Conservation (phyloP, 169 alveolate genomes). For the Neospora caninum region DNA sequence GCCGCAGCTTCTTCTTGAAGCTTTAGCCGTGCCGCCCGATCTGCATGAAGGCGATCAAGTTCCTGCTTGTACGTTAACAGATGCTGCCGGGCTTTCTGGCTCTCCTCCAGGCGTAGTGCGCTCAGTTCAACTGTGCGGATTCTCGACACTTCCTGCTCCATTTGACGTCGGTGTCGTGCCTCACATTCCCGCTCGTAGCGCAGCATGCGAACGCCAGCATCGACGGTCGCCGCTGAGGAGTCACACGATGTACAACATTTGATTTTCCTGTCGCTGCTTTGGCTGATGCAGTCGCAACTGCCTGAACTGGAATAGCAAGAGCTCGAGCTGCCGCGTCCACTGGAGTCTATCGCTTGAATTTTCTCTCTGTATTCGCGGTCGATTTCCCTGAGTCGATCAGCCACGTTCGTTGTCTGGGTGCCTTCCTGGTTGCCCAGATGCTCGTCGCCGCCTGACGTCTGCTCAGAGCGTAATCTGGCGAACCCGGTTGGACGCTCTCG, state of each 20-base stretch:
- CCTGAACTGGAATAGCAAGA: neutral
- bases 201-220: neutral
- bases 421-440: neutral
- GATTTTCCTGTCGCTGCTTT: neutral
- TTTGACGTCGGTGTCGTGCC: neutral
- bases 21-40: neutral
- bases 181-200: slow-evolving; percentile 31
- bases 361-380: slow-evolving; percentile 1
- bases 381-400: neutral
- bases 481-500: neutral
- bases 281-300: neutral
- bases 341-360: neutral
- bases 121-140: neutral
- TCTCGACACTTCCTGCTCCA: neutral
- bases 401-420: neutral
- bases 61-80: slow-evolving; percentile 6
- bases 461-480: neutral
- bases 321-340: neutral
- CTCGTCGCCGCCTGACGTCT: neutral
- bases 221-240: neutral
- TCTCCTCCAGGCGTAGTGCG: neutral
- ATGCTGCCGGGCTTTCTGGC: slow-evolving; percentile 14
- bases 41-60: slow-evolving; percentile 9
- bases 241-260: neutral
- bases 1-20: slow-evolving; percentile 35